These are phyloP conservation scores for Juglanconis sp. DNA, from an alignment of 2,329 filamentous ascomycete genomes.

Conservation along the genomic window DNA sequence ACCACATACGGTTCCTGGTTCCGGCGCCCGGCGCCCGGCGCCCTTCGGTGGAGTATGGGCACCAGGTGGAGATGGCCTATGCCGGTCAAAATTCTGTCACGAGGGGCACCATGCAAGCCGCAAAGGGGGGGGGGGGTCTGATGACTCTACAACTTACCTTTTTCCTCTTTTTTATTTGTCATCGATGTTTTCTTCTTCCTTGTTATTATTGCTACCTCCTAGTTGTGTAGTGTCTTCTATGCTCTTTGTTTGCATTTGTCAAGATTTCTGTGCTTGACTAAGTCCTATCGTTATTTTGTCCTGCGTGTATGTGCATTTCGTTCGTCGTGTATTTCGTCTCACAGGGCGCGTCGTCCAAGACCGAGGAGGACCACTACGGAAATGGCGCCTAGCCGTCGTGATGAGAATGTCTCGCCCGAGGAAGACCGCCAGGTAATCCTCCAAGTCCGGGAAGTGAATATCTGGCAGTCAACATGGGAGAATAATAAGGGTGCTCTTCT, in stretches of 20 bases:
- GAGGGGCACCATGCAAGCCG: neutral
- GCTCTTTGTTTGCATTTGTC: neutral
- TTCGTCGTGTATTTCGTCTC: neutral
- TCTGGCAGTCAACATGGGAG: slow-evolving; percentile 12
- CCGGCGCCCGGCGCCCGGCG: too few species aligned
- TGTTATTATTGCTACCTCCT: neutral
- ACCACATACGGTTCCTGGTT: neutral
- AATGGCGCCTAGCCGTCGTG: slow-evolving; percentile 1
- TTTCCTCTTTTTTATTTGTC: neutral
- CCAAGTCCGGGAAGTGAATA: neutral
- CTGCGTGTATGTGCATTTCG: neutral
- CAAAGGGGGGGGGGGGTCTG: neutral
- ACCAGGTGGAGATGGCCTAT: neutral
- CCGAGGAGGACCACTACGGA: neutral
- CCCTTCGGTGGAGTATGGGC: neutral
- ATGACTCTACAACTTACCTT: neutral
- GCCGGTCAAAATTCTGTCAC: neutral
- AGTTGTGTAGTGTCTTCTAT: neutral
- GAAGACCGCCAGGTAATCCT: neutral
- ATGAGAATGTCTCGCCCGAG: neutral
- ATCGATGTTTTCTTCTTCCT: neutral
- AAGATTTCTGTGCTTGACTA: neutral
- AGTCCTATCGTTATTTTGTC: neutral
- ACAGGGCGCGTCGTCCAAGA: neutral
- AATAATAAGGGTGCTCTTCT: slow-evolving; percentile 17